These are phyloP conservation scores for Vanrija humicola DNA, from an alignment of 1,284 basidiomycete genomes.

Conservation along the genomic window DNA sequence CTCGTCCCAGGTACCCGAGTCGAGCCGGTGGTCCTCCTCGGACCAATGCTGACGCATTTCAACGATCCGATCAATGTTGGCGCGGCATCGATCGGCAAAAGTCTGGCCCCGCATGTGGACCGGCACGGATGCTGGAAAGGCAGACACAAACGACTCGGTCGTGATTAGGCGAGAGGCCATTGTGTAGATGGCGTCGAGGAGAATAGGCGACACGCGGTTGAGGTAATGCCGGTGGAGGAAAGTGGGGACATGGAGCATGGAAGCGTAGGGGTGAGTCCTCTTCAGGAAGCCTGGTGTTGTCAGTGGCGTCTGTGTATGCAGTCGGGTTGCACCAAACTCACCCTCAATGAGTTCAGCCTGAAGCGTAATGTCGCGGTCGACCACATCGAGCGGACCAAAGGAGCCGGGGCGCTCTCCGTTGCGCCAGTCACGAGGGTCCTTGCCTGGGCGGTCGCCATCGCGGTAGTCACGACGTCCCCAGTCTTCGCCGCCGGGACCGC, in stretches of 20 bases:
- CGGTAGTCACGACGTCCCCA: slow-evolving; percentile 12
- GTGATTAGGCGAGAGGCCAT: slow-evolving; percentile 46
- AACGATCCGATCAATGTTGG: slow-evolving; percentile 31
- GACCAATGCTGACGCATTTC: slow-evolving; percentile 29
- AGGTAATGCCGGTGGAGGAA: slow-evolving; percentile 51
- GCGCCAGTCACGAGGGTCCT: slow-evolving; percentile 6
- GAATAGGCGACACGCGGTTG: slow-evolving; percentile 43
- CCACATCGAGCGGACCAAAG: slow-evolving; percentile 28
- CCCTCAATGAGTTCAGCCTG: slow-evolving; percentile 42
- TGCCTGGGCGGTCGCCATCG: neutral
- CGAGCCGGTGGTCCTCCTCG: slow-evolving; percentile 28
- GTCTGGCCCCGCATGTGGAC: slow-evolving; percentile 37
- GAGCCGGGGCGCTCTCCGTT: neutral
- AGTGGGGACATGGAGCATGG: slow-evolving; percentile 50
- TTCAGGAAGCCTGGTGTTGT: slow-evolving; percentile 44
- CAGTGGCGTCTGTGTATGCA: neutral
- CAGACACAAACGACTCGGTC: slow-evolving; percentile 31
- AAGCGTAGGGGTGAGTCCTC: slow-evolving; percentile 45
- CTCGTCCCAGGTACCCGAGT: slow-evolving; percentile 44
- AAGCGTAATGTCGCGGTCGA: slow-evolving; percentile 35
- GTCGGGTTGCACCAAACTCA: slow-evolving; percentile 14
- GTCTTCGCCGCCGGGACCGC: slow-evolving; percentile 1
- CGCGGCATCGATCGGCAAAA: slow-evolving; percentile 41
- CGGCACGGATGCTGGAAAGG: slow-evolving; percentile 30
- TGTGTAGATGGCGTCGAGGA: slow-evolving; percentile 51